Evolutionary conservation across 2,329 filamentous ascomycete genomes (phyloP).

Genomic region (Pseudocercospora pini-densiflorae): DNA sequence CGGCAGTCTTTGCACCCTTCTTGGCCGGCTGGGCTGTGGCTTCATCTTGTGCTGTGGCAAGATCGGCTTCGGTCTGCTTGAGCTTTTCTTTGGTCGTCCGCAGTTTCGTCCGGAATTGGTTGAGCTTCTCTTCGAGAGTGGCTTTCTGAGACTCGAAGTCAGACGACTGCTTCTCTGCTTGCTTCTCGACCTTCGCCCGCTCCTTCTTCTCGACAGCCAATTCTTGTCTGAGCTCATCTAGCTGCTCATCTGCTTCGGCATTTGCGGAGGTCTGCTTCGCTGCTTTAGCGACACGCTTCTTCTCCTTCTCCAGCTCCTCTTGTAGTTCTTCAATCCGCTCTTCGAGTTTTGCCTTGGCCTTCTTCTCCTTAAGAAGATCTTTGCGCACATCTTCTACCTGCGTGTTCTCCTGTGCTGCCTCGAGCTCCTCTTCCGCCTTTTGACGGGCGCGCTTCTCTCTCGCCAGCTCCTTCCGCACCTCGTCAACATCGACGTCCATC

Average conservation of each 20-base stretch:
- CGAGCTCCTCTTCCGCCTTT: conserved; percentile 40
- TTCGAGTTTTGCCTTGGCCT: conserved; percentile 39
- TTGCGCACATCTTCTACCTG: conserved; percentile 40
- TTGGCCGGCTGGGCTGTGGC: conserved; percentile 43
- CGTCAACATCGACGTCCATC: conserved; percentile 38
- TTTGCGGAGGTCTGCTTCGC: conserved; percentile 48
- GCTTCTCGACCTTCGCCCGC: conserved; percentile 57
- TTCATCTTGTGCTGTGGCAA: conserved; percentile 48
- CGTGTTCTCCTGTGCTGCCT: conserved; percentile 44
- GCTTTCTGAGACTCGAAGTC: conserved; percentile 67
- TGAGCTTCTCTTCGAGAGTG: conserved; percentile 71
- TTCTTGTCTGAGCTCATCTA: conserved; percentile 56
- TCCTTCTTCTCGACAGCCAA: conserved; percentile 57
- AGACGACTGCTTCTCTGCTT: conserved; percentile 59
- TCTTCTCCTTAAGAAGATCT: conserved; percentile 41
- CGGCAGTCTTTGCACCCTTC: conserved; percentile 37
- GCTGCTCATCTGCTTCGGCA: conserved; percentile 45
- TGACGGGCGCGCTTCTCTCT: conserved; percentile 39
- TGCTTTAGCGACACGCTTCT: conserved; percentile 43
- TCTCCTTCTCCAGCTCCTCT: conserved; percentile 40
- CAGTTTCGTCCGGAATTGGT: conserved; percentile 71
- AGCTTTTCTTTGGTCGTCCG: conserved; percentile 72
- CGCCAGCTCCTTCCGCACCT: conserved; percentile 39
- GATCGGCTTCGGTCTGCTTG: conserved; percentile 63
- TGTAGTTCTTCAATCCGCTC: conserved; percentile 42